Conservation (phyloP, 305 asterid species). For the Solanum chacoense region DNA sequence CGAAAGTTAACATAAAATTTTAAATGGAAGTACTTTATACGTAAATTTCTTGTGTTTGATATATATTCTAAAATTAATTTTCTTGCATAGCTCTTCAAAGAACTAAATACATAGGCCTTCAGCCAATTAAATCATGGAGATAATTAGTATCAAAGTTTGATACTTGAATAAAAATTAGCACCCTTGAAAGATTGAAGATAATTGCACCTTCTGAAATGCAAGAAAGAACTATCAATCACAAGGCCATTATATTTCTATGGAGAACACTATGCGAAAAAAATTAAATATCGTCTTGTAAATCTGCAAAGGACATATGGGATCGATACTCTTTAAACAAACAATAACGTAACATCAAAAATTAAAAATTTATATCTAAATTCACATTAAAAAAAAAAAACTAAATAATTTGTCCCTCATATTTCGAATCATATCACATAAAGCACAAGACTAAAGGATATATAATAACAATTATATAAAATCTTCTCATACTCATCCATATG, state of each 20-base stretch:
- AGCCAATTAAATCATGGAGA: not conserved
- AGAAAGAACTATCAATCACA: no score
- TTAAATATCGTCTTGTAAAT: not conserved
- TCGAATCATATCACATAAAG: not conserved
- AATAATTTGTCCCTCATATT: not conserved
- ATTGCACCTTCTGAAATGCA: not conserved
- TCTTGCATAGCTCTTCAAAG: not conserved
- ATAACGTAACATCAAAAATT: not conserved
- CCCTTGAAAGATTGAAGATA: no score
- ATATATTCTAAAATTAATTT: no score
- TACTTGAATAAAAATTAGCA: no score
- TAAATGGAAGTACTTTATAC: no score
- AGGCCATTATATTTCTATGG: not conserved
- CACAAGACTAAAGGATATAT: not conserved
- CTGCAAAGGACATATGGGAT: no score
- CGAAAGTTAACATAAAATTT: not conserved
- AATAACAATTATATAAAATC: not conserved
- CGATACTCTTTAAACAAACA: not conserved
- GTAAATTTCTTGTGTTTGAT: not conserved
- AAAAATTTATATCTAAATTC: not conserved
- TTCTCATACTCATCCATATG: not conserved
- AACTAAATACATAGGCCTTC: no score
- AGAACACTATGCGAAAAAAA: not conserved
- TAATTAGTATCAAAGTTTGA: not conserved
- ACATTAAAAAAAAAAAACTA: no score